Base-by-base conservation (phyloP, 2,329 filamentous ascomycete genomes). In the Colletotrichum endophyticum region DNA sequence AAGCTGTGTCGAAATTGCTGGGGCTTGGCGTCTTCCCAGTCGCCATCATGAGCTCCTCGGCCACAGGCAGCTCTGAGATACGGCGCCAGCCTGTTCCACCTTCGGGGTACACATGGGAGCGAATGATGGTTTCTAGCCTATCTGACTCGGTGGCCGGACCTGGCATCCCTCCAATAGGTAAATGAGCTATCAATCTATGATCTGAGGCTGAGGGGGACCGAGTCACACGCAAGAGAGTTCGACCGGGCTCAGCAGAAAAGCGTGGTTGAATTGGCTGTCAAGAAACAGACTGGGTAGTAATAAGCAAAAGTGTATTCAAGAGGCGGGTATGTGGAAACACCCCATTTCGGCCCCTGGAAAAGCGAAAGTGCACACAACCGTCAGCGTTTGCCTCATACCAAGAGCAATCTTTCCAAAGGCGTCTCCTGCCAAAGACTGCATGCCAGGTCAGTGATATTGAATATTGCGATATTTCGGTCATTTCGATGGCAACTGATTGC, bases 1-100 rank as follows among this genome's bases (percentile, higher is more conserved):
- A 96, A 0, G 92, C 86, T 0, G 87, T 87, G 1, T 89, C 78
- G 25, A 92, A 86, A 8, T 86, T 86, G 79, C 95, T 95, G 0
- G 85, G 80, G 0, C 86, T 84, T 0, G 93, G 81, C 6, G 84
- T 79, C 2, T 80, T 74, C 0, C 80, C 75, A 2, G 81, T 66
- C 1, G 80, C 73, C 1, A 82, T 82, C 49, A 90, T 83, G 9
- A 94, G 86, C 80, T 94, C 93, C 0, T 81, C 81, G 0, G 87
- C 78, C 0, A 85, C 87, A 0, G 93, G 92, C 3, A 94, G 81
- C 72, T 94, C 92, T 0, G 92, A 88, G 12, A n/a, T 73, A 12
- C 19, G n/a, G 22, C 15, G 28, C 63, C 39, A 64, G 36, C 53
- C 15, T 28, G 25, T 39, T 19, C 11, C 28, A 22, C 8, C 22